A percentile compares a stretch with the other conserved stretches of the same genome.
Conservation (phyloP, 1,284 basidiomycete genomes). For the Boletus semigastroideus region DNA sequence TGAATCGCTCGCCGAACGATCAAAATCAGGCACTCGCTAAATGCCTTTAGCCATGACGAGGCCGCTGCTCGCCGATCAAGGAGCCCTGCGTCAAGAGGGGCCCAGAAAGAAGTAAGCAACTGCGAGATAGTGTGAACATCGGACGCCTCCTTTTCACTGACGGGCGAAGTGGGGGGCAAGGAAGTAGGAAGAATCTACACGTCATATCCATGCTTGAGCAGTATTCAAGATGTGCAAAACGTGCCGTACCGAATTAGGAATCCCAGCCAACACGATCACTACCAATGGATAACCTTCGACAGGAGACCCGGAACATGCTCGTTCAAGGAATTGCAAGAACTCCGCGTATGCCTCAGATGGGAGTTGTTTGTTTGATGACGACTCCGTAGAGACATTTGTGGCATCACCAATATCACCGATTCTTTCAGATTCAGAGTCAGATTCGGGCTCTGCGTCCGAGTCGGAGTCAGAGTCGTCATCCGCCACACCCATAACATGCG, state of each 20-base stretch:
- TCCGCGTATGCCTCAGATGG: conserved; percentile 58
- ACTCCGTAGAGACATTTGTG: conserved; percentile 23
- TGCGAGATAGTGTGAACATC: conserved; percentile 35
- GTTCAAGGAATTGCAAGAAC: conserved; percentile 72
- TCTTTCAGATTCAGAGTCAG: conserved; percentile 28
- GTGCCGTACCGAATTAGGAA: conserved; percentile 46
- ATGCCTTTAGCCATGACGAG: conserved; percentile 63
- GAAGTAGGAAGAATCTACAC: conserved; percentile 25
- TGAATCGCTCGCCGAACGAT: conserved; percentile 42
- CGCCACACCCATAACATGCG: not conserved
- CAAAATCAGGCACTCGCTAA: conserved; percentile 70
- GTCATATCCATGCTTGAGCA: not conserved
- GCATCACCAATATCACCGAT: conserved; percentile 33
- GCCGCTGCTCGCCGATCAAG: conserved; percentile 47
- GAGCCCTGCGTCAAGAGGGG: conserved; percentile 64
- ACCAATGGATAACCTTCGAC: conserved; percentile 75
- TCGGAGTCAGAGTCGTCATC: conserved; percentile 18
- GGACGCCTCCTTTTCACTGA: not conserved
- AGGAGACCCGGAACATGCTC: conserved; percentile 76
- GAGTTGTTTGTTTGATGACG: conserved; percentile 10
- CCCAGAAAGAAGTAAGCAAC: conserved; percentile 78
- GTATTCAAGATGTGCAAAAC: not conserved
- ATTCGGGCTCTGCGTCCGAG: conserved; percentile 25
- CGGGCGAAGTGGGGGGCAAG: conserved; percentile 30
- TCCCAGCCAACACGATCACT: conserved; percentile 75